Evolutionary conservation across 2,329 filamentous ascomycete genomes (phyloP).

Genomic region (Talaromyces atroroseus): DNA sequence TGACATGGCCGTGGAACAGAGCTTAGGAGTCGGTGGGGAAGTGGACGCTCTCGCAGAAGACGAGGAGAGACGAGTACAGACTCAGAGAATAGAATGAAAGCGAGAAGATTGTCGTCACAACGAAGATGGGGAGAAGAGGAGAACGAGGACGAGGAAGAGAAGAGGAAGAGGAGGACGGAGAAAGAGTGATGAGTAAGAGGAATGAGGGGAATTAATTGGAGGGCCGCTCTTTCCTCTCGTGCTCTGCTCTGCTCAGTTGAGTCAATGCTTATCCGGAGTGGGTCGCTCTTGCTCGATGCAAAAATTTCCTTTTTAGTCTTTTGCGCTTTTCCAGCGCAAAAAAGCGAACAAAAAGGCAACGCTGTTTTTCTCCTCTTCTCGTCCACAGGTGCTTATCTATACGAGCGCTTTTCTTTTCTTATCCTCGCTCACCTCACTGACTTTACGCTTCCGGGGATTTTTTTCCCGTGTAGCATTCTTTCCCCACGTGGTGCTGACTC

Average conservation of each 20-base stretch:
- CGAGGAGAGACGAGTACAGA: background rate
- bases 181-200: background rate
- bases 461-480: background rate
- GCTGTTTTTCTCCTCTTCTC: background rate
- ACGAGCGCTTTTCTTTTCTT: background rate
- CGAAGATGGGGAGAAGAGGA: background rate
- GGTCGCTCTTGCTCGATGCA: background rate
- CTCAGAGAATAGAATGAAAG: background rate
- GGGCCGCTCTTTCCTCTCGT: constrained; percentile 7
- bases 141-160: background rate
- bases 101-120: background rate
- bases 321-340: background rate
- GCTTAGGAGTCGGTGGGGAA: too few relatives aligned
- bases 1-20: background rate
- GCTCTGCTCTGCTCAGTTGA: too few relatives aligned
- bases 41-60: background rate
- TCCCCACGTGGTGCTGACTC: background rate
- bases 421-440: background rate
- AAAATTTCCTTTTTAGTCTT: background rate
- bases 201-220: background rate
- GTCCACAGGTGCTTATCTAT: background rate
- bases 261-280: background rate
- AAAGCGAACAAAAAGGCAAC: too few relatives aligned
- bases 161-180: background rate
- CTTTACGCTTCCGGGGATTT: background rate